Evolutionary conservation across 176 grass and related monocot species (phyloP), one percentile per base, ranked within the genome.

Genomic region (Tuctoria greenei): DNA sequence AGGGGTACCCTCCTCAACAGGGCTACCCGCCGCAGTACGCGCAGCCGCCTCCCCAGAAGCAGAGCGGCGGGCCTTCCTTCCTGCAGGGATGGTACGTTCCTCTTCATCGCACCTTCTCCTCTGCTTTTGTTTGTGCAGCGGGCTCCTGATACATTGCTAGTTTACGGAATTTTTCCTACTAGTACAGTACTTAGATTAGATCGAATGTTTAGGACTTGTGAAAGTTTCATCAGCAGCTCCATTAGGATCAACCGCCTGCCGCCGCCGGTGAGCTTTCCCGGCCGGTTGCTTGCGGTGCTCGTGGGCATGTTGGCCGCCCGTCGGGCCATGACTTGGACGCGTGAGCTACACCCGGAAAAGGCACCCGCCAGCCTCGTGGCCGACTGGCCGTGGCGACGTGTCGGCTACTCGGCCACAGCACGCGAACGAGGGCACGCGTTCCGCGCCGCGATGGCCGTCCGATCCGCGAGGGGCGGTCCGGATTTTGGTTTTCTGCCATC

Each of bases 1-100:
- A 76, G 65, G 77, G 88, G 14, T 91, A 91, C 82, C 85, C 82
- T 68, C 85, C 82, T 68, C 89, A 57, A 74, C 83, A 86, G 74
- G 84, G 88, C 50, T 91, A 91, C 81, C 84, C 88, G 49, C 89
- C 76, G 56, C 85, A 11, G 82, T 92, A 92, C 69, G 68, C 85
- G 39, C 85, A 87, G 60, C 89, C 74, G 89, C 89, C 85, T 26
- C 89, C 63, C 35, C 89, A 15, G 73, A 31, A 31, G 73, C 85
- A 91, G 74, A 82, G 69, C 85, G 85, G 63, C 55, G 89, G 89
- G 6, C 89, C 89, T 83, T 85, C 89, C 58, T 92, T 88, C 85
- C 61, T 87, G 77, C 64, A 92, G 25, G 89, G 85, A 85, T 92
- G 89, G 89, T 88, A 49, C 18, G 67, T 52, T 76, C 73, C 16